A percentile compares a stretch with the other conserved stretches of the same genome.
These are phyloP conservation scores for Eragrostis tef DNA, from an alignment of 202 grass and related monocot genomes.

Conservation along the genomic window DNA sequence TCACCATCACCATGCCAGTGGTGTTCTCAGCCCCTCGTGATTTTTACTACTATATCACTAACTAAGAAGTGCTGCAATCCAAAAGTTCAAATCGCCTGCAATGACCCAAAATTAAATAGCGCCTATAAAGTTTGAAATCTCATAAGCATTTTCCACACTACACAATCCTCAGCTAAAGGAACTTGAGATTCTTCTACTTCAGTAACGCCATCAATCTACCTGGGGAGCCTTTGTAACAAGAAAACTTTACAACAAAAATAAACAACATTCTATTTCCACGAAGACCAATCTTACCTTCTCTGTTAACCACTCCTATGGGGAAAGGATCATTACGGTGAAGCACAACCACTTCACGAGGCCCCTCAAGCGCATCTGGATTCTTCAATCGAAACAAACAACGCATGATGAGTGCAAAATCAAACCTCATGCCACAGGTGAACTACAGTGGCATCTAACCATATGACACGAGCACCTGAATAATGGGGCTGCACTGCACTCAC, in stretches of 20 bases:
- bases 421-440: neutral
- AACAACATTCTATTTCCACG: neutral
- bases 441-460: neutral
- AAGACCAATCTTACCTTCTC: constrained; percentile 61
- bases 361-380: constrained; percentile 69
- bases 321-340: constrained; percentile 63
- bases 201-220: neutral
- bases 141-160: neutral
- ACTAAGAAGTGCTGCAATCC: neutral
- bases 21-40: neutral
- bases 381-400: neutral
- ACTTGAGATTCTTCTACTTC: neutral
- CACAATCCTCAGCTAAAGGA: constrained; percentile 1
- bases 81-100: neutral
- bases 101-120: neutral
- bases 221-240: neutral
- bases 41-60: neutral
- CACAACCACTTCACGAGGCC: constrained; percentile 64
- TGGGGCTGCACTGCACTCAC: constrained; percentile 45
- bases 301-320: constrained; percentile 65
- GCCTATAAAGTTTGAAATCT: neutral
- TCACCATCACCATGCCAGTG: neutral
- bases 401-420: neutral
- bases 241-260: neutral
- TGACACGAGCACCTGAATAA: neutral